phyloP scores from a whole-genome alignment of 164 flowering plant genomes.

The Stephania japonica region DNA sequence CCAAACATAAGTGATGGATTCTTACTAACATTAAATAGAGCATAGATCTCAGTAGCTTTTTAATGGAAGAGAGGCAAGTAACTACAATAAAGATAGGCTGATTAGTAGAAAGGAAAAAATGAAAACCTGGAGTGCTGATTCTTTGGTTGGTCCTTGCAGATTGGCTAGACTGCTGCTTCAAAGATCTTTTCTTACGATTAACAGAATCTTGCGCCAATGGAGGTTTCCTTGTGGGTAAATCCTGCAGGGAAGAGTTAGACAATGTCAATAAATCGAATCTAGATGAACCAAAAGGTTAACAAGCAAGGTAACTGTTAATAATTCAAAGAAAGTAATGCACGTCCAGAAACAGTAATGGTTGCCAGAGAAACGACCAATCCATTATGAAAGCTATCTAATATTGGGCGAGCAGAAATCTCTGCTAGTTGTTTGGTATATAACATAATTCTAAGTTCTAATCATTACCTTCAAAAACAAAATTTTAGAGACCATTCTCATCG shows the following conservation, averaged over 20 bases:
- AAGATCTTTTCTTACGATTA: conserved; percentile 56
- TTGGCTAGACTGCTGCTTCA: conserved; percentile 43
- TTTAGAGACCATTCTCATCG: no score
- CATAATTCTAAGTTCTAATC: no score
- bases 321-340: not conserved
- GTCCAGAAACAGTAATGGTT: not conserved
- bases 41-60: no score
- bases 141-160: conserved; percentile 47
- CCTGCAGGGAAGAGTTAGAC: conserved; percentile 28
- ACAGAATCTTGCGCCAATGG: conserved; percentile 37
- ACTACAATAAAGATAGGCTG: not conserved
- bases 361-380: not conserved
- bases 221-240: conserved; percentile 43
- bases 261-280: not conserved
- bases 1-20: no score
- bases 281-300: not conserved
- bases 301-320: not conserved
- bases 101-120: not conserved
- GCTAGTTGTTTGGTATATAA: no score
- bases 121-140: conserved; percentile 38
- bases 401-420: no score
- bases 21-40: no score
- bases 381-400: not conserved
- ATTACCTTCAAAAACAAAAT: no score
- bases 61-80: not conserved